Conservation (phyloP, 2,329 filamentous ascomycete species). For the Colletotrichum gloeosporioides region DNA sequence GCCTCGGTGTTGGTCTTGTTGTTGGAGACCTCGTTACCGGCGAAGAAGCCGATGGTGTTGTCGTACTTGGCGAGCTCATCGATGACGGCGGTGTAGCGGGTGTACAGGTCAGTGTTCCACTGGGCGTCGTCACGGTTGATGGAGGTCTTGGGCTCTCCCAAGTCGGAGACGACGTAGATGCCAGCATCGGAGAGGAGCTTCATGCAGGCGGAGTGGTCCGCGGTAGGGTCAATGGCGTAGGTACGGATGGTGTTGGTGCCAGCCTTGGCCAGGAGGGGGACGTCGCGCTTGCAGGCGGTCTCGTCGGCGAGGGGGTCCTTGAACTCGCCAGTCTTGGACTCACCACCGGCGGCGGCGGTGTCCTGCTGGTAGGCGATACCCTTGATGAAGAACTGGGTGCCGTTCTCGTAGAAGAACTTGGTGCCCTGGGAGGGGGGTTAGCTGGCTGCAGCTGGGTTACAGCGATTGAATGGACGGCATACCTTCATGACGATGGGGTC, state of each 20-base stretch:
- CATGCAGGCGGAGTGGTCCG: conserved; percentile 87
- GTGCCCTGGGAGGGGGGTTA: conserved; percentile 57
- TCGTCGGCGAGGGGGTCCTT: conserved; percentile 82
- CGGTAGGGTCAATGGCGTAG: conserved; percentile 85
- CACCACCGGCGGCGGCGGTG: conserved; percentile 58
- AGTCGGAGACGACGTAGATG: conserved; percentile 94
- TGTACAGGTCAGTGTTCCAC: conserved; percentile 82
- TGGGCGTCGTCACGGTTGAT: conserved; percentile 82
- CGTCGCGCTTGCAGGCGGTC: conserved; percentile 78
- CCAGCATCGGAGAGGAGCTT: conserved; percentile 78
- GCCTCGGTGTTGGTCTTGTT: conserved; percentile 85
- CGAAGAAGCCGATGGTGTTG: conserved; percentile 97
- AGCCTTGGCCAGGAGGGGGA: conserved; percentile 79
- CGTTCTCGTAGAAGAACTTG: conserved; percentile 89
- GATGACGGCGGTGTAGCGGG: conserved; percentile 83
- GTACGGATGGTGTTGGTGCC: conserved; percentile 93
- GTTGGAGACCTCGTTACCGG: conserved; percentile 97
- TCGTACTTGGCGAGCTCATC: conserved; percentile 82
- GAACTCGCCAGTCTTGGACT: conserved; percentile 62
- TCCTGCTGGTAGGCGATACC: conserved; percentile 97
- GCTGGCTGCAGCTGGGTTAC: neutral
- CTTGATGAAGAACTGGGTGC: conserved; percentile 76
- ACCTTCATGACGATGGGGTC: conserved; percentile 75
- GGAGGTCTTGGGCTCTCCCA: conserved; percentile 80
- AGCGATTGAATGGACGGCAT: neutral